Evolutionary conservation across 2,329 filamentous ascomycete genomes (phyloP).

Genomic region (Phaeoacremonium minimum): DNA sequence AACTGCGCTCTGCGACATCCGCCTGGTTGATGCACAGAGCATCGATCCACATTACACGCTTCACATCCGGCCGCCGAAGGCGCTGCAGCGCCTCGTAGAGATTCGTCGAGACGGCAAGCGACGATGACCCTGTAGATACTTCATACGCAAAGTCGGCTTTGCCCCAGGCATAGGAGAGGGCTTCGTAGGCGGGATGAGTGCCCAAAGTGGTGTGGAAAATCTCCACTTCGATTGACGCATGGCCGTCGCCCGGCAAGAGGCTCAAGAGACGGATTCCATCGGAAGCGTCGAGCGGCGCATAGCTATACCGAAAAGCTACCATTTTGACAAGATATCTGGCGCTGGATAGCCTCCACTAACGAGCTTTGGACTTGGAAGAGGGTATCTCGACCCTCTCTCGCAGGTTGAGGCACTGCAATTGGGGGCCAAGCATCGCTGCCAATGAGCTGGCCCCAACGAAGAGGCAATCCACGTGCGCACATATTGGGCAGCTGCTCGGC

Average conservation of each 20-base stretch:
- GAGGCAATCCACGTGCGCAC: too few species aligned
- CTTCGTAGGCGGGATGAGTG: conserved; percentile 1
- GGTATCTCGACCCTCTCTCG: too few species aligned
- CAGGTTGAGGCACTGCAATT: too few species aligned
- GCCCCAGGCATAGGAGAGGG: conserved; percentile 5
- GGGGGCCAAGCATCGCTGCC: too few species aligned
- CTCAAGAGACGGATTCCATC: not conserved
- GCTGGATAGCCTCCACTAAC: too few species aligned
- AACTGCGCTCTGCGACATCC: not conserved
- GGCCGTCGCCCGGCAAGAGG: not conserved
- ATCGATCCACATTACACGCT: conserved; percentile 2
- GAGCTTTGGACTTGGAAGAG: too few species aligned
- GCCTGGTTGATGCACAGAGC: conserved; percentile 4
- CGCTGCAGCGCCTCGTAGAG: not conserved
- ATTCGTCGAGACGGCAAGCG: not conserved
- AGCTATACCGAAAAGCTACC: not conserved
- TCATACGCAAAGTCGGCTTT: not conserved
- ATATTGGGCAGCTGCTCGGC: too few species aligned
- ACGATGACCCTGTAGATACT: not conserved
- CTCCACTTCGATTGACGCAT: not conserved
- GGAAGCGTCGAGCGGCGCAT: not conserved
- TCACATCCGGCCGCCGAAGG: not conserved
- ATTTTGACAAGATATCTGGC: too few species aligned
- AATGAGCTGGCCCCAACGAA: too few species aligned
- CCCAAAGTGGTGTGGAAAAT: not conserved